Evolutionary conservation across 108 stramenopile genomes (phyloP), one percentile per base, ranked within the genome.

Genomic region (Aureococcus anophagefferens): DNA sequence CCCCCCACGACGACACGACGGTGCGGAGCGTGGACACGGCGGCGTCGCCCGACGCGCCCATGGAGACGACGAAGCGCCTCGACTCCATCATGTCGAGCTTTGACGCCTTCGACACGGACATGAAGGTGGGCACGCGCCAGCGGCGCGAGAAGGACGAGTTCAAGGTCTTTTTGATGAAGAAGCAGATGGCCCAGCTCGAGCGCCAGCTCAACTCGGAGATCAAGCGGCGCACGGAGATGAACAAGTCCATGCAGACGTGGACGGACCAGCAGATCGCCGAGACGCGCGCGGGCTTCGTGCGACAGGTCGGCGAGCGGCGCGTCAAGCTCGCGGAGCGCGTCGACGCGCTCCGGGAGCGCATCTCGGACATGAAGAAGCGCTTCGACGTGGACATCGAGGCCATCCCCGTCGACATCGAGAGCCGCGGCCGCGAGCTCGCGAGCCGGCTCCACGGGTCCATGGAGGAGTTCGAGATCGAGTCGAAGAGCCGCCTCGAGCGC

Each of bases 121-220:
- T 83, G 81, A 71, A 72, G 15, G 59, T 74, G n/a, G 82, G 82
- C 40, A 81, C 80, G 0, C 75, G 80, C 15, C 75, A 78, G 28
- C 62, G 77, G 45, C 68, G 70, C 33, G 79, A 80, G 74, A 72
- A 80, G 40, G 77, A 78, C n/a, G 77, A 77, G 64, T 78, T 79
- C 35, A 46, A 31, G 37, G 34, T 70, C 13, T 46, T 34, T 40
- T 4, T 4, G 51, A 59, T 59, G 51, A 1, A 37, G 36, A 1
- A 66, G 35, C 14, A 37, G 36, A 36, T 66, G 66, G 21, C 35
- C 18, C 5, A 30, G 29, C 44, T 32, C 33, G 81, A 82, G 70
- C 77, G 77, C 70, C 45, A 37, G 16, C 80, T 82, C 33, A 72
- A 69, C 32, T 74, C 68, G 31, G 80, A 81, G 75, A 79, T 82